A percentile compares a stretch with the other conserved stretches of the same genome.
Conservation (phyloP, 768 basidiomycete species). For the Candolleomyces eurysporus region DNA sequence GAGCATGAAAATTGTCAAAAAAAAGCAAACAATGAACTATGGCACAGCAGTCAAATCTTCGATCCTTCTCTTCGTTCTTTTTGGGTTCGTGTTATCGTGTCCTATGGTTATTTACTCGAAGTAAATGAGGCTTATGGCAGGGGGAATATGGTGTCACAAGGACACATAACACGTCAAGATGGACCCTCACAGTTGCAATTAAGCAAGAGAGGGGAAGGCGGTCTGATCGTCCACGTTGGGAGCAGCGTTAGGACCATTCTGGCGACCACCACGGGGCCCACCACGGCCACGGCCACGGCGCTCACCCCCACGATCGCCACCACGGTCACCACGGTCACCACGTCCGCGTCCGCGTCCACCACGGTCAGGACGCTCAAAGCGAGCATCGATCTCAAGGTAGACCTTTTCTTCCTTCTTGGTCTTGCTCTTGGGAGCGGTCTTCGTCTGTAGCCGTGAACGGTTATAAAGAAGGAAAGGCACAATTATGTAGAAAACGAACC, state of each 20-base stretch:
- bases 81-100: slow-evolving; percentile 3
- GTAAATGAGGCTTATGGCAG: background rate
- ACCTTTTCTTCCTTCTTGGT: slow-evolving; percentile 89
- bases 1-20: slow-evolving; percentile 13
- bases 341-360: slow-evolving; percentile 48
- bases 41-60: slow-evolving; percentile 3
- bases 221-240: slow-evolving; percentile 80
- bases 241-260: slow-evolving; percentile 33
- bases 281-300: slow-evolving; percentile 39
- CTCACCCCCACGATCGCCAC: slow-evolving; percentile 37
- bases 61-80: slow-evolving; percentile 1
- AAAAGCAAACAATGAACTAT: slow-evolving; percentile 17
- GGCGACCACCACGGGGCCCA: slow-evolving; percentile 43
- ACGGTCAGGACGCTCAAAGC: slow-evolving; percentile 78
- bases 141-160: slow-evolving; percentile 3
- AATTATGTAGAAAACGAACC: slow-evolving; percentile 46
- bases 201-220: slow-evolving; percentile 88
- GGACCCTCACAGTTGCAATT: slow-evolving; percentile 13
- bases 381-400: slow-evolving; percentile 88
- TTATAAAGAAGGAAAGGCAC: slow-evolving; percentile 7
- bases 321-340: slow-evolving; percentile 43
- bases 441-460: slow-evolving; percentile 44
- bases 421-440: slow-evolving; percentile 60
- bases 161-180: slow-evolving; percentile 3
- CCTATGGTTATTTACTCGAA: background rate